A percentile compares a stretch with the other conserved stretches of the same genome.
Conservation (phyloP, 2,329 filamentous ascomycete species). For the Fusarium sp. region DNA sequence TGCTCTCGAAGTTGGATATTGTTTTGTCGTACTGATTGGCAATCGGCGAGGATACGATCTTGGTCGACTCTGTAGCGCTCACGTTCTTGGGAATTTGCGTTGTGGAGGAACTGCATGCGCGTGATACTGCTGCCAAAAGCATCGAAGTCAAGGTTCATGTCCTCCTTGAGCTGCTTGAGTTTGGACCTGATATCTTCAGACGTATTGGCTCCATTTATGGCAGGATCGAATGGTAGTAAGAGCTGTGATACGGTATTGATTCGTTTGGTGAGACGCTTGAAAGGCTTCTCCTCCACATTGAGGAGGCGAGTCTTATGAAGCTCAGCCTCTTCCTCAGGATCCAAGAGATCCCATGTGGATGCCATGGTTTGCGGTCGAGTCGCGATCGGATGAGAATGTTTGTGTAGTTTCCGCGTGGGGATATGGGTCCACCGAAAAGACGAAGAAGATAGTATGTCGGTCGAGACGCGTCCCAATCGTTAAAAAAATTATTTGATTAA, state of each 20-base stretch:
- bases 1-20: conserved; percentile 78
- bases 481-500: neutral
- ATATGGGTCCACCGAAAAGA: neutral
- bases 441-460: neutral
- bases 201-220: conserved; percentile 56
- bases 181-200: conserved; percentile 57
- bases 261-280: conserved; percentile 86
- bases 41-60: conserved; percentile 79
- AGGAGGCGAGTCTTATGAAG: conserved; percentile 89
- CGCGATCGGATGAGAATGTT: neutral
- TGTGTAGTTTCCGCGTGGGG: neutral
- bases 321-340: conserved; percentile 80
- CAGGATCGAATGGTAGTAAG: conserved; percentile 42
- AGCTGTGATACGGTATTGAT: conserved; percentile 76
- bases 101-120: conserved; percentile 86
- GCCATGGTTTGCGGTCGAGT: conserved; percentile 40
- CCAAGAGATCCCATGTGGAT: conserved; percentile 71
- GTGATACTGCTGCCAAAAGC: conserved; percentile 87
- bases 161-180: conserved; percentile 78
- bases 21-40: conserved; percentile 79
- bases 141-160: conserved; percentile 87
- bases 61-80: conserved; percentile 86
- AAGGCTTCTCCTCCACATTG: conserved; percentile 91
- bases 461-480: neutral
- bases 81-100: conserved; percentile 85